Conservation (phyloP, 1,139 yeast species). For the Zhuliangozyma blackwelliae region DNA sequence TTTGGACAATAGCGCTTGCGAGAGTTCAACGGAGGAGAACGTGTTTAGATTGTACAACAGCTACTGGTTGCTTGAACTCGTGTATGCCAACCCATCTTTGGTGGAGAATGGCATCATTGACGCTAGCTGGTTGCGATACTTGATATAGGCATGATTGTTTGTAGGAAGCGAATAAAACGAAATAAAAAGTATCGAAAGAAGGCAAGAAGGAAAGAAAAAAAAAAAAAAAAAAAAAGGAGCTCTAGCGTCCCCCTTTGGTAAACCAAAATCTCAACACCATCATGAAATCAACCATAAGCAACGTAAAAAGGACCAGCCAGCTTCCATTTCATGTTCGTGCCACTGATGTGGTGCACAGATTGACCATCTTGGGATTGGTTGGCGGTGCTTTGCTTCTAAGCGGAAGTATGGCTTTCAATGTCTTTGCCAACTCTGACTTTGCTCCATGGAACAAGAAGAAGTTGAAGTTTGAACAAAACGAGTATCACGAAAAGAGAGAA, state of each 20-base stretch:
- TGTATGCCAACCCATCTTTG: constrained; percentile 41
- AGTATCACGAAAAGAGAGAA: constrained; percentile 24
- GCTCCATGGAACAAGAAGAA: constrained; percentile 41
- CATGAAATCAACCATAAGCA: not conserved
- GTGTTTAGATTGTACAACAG: constrained; percentile 37
- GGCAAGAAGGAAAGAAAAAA: not conserved
- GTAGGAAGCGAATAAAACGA: too few species aligned
- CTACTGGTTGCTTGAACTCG: constrained; percentile 40
- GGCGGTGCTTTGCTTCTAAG: constrained; percentile 52
- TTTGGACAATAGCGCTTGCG: constrained; percentile 17
- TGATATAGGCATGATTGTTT: constrained; percentile 17
- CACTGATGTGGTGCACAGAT: constrained; percentile 80
- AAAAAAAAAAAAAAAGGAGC: constrained; percentile 1
- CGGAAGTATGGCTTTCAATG: constrained; percentile 59
- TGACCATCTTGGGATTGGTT: constrained; percentile 70
- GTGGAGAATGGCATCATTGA: constrained; percentile 33
- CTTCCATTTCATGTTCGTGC: constrained; percentile 48
- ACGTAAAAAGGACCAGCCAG: constrained; percentile 22
- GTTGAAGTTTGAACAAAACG: constrained; percentile 33
- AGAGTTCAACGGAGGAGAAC: constrained; percentile 18
- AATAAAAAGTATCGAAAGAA: too few species aligned
- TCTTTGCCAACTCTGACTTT: constrained; percentile 54
- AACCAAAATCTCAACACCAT: too few species aligned
- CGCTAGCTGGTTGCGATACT: constrained; percentile 37
- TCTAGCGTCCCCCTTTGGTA: too few species aligned